phyloP scores from a whole-genome alignment of 2,329 filamentous ascomycete genomes.

The Phyllosticta capitalensis region DNA sequence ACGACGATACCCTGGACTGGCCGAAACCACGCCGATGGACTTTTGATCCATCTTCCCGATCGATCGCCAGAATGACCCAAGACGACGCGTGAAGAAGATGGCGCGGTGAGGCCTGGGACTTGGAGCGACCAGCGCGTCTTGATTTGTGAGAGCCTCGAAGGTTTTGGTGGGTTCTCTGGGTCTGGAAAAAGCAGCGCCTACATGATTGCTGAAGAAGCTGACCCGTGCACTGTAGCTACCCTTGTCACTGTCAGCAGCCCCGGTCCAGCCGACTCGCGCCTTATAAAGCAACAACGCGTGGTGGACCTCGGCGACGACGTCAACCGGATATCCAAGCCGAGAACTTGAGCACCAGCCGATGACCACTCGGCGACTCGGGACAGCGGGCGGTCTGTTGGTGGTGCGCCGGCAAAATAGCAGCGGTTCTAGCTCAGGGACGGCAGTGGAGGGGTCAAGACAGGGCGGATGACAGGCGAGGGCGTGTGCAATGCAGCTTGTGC shows the following conservation, averaged over 20 bases:
- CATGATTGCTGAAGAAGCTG: not conserved
- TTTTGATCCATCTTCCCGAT: not conserved
- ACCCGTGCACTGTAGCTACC: not conserved
- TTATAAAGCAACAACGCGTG: not conserved
- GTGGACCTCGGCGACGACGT: not conserved
- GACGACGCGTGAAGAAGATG: not conserved
- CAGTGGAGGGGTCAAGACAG: not conserved
- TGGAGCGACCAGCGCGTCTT: not conserved
- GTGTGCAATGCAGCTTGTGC: not conserved
- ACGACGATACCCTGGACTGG: not conserved
- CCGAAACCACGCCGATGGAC: not conserved
- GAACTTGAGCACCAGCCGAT: not conserved
- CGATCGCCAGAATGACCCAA: not conserved
- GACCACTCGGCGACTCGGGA: not conserved
- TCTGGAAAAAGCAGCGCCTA: not conserved
- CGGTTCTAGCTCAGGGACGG: not conserved
- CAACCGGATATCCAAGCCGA: not conserved
- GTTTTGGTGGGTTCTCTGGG: too few species aligned
- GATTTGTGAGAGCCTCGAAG: not conserved
- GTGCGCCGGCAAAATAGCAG: not conserved
- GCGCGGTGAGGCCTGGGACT: not conserved
- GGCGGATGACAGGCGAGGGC: not conserved
- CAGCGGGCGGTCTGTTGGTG: not conserved
- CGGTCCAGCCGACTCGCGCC: not conserved
- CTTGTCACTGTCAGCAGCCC: not conserved